Conservation (phyloP, 1,284 basidiomycete genomes). For the Ustilago esculenta region DNA sequence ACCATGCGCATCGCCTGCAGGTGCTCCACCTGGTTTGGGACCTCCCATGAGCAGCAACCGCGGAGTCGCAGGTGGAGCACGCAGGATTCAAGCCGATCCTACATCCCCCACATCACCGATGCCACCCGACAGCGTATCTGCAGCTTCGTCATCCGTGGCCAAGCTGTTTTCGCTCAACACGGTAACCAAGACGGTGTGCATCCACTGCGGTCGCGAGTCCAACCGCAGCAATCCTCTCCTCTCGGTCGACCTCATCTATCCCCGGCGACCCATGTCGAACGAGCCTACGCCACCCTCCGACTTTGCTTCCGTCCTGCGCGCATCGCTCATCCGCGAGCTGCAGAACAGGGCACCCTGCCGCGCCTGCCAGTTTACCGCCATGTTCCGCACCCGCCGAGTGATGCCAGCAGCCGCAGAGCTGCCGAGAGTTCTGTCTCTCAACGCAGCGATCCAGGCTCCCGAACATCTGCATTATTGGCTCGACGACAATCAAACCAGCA, state of each 20-base stretch:
- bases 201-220: constrained; percentile 80
- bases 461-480: constrained; percentile 83
- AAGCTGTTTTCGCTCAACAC: constrained; percentile 44
- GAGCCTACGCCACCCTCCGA: constrained; percentile 71
- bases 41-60: constrained; percentile 39
- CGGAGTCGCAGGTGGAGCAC: constrained; percentile 17
- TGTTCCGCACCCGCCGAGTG: constrained; percentile 74
- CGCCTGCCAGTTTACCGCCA: constrained; percentile 71
- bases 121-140: constrained; percentile 4
- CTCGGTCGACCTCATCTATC: constrained; percentile 84
- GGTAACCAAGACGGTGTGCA: constrained; percentile 73
- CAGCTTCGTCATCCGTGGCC: constrained; percentile 11
- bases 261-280: constrained; percentile 74
- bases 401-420: constrained; percentile 72
- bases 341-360: constrained; percentile 86
- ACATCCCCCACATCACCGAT: constrained; percentile 8
- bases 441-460: constrained; percentile 81
- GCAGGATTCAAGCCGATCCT: constrained; percentile 11
- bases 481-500: constrained; percentile 69
- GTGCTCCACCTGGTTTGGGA: constrained; percentile 38
- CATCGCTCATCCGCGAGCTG: constrained; percentile 82
- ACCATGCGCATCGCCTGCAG: constrained; percentile 12
- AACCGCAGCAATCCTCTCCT: constrained; percentile 48
- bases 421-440: constrained; percentile 87
- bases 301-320: constrained; percentile 78